Conservation (phyloP, 2,329 filamentous ascomycete species). For the Botryotinia narcissicola region DNA sequence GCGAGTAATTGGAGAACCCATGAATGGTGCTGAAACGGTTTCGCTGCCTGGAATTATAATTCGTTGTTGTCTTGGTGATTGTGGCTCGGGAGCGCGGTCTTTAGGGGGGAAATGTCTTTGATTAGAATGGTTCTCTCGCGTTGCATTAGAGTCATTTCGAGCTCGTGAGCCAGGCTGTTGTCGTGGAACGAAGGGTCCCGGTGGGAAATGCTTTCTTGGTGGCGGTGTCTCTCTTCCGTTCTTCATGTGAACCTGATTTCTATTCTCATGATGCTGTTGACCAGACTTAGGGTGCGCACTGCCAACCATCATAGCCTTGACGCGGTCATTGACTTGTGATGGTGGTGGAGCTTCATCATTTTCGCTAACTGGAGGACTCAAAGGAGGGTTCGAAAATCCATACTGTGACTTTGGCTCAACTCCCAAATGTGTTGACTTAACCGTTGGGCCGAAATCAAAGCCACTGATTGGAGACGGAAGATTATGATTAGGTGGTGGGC, state of each 20-base stretch:
- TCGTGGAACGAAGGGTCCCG: conserved; percentile 31
- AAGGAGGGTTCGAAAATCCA: conserved; percentile 49
- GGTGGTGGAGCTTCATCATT: conserved; percentile 65
- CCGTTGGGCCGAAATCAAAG: conserved; percentile 38
- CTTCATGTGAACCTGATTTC: conserved; percentile 77
- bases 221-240: conserved; percentile 66
- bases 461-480: conserved; percentile 43
- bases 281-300: conserved; percentile 66
- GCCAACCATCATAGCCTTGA: conserved; percentile 75
- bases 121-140: conserved; percentile 46
- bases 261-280: conserved; percentile 77
- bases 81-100: conserved; percentile 29
- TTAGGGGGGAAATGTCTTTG: conserved; percentile 43
- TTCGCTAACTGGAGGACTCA: conserved; percentile 72
- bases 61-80: conserved; percentile 21
- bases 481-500: conserved; percentile 40
- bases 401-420: conserved; percentile 38
- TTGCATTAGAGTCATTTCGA: conserved; percentile 48
- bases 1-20: conserved; percentile 32
- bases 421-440: conserved; percentile 36
- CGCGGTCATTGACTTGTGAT: conserved; percentile 72
- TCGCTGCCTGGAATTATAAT: conserved; percentile 26
- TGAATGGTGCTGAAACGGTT: conserved; percentile 29
- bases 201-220: conserved; percentile 33
- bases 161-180: conserved; percentile 40